A percentile compares a stretch with the other conserved stretches of the same genome.
phyloP scores from a whole-genome alignment of 345 rosid genomes.

The Syzygium oleosum region DNA sequence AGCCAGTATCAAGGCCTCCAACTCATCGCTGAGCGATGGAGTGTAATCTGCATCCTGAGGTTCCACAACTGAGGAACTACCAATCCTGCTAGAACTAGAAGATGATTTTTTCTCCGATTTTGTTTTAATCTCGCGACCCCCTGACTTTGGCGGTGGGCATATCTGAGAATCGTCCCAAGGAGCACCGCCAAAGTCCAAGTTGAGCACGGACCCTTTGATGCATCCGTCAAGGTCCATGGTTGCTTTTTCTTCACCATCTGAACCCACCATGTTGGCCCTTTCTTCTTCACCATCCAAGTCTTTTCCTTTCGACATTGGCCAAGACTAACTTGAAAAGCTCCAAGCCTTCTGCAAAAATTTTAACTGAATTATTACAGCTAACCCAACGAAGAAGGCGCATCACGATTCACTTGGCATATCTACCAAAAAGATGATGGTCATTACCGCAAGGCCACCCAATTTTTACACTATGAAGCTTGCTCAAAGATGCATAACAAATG shows the following conservation, averaged over 20 bases:
- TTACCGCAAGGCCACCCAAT: background rate
- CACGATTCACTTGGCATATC: background rate
- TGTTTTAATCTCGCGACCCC: background rate
- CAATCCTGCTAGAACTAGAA: slow-evolving; percentile 6
- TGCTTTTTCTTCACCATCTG: background rate
- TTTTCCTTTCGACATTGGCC: slow-evolving; percentile 27
- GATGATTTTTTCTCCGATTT: background rate
- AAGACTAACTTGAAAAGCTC: background rate
- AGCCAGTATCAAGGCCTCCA: slow-evolving; percentile 67
- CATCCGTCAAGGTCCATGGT: background rate
- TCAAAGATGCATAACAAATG: background rate
- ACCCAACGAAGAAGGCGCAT: background rate
- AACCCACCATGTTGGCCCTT: slow-evolving; percentile 5
- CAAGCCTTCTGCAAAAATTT: background rate
- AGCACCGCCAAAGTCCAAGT: too few species aligned
- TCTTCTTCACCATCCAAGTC: slow-evolving; percentile 28
- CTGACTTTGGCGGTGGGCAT: background rate
- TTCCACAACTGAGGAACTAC: slow-evolving; percentile 24
- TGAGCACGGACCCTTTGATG: too few species aligned
- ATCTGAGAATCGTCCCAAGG: too few species aligned
- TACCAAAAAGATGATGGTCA: background rate
- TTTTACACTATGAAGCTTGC: background rate
- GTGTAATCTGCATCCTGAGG: slow-evolving; percentile 98
- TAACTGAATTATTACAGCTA: background rate
- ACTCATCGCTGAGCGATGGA: slow-evolving; percentile 57